Conservation (phyloP, 805 yeast species). For the Cephaloascus fragrans region DNA sequence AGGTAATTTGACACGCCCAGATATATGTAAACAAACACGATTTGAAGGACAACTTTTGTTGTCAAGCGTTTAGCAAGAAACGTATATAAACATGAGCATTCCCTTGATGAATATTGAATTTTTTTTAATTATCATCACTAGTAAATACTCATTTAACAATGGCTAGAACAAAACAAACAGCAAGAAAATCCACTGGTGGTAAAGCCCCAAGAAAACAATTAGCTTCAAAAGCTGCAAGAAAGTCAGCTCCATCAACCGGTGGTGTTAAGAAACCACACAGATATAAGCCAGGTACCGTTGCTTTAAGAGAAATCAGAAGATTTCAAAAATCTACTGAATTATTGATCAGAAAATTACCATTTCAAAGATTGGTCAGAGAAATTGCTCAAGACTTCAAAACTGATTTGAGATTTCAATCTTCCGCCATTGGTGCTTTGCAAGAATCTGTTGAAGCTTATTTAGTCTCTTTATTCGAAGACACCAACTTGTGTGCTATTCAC, state of each 20-base stretch:
- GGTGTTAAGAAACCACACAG: constrained; percentile 41
- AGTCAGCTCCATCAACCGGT: constrained; percentile 36
- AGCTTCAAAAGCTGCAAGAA: constrained; percentile 39
- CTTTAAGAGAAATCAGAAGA: constrained; percentile 39
- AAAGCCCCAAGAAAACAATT: constrained; percentile 40
- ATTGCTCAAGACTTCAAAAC: constrained; percentile 37
- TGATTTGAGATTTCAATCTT: constrained; percentile 36
- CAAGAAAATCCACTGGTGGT: constrained; percentile 40
- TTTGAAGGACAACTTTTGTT: too few species aligned
- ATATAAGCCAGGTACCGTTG: constrained; percentile 41
- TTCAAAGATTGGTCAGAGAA: constrained; percentile 39
- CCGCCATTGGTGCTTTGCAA: constrained; percentile 37
- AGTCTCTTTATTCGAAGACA: constrained; percentile 36
- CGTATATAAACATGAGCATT: not conserved
- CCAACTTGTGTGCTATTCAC: constrained; percentile 39
- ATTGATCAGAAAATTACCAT: constrained; percentile 36
- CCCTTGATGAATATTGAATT: not conserved
- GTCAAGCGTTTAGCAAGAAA: too few species aligned
- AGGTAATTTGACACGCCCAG: too few species aligned
- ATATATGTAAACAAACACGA: too few species aligned
- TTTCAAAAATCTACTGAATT: constrained; percentile 36
- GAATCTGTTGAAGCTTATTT: constrained; percentile 38
- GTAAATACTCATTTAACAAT: constrained; percentile 9
- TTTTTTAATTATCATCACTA: constrained; percentile 1
- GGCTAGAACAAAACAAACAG: constrained; percentile 40